A percentile compares a stretch with the other conserved stretches of the same genome.
These are phyloP conservation scores for Rhynchospora tenuis DNA, from an alignment of 176 grass and related monocot species.

Conservation along the genomic window DNA sequence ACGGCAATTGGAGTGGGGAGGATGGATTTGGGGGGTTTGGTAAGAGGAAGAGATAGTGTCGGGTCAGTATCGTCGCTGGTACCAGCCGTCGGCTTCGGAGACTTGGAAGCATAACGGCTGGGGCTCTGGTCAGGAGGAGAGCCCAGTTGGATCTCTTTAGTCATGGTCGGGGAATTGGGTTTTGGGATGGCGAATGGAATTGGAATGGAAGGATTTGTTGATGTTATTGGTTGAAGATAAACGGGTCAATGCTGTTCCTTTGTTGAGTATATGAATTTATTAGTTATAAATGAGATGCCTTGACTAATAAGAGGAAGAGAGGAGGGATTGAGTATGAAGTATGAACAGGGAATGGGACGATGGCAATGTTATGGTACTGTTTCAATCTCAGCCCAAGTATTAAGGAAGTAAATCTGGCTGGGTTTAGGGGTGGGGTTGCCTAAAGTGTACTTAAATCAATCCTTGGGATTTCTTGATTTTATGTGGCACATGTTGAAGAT, in stretches of 20 bases:
- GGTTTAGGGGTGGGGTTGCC: background rate
- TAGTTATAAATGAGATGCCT: background rate
- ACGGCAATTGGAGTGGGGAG: slow-evolving; percentile 18
- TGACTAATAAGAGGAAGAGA: background rate
- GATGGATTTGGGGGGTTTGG: slow-evolving; percentile 11
- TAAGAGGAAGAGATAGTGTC: background rate
- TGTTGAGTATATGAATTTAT: background rate
- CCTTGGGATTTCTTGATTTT: background rate
- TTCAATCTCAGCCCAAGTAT: too few relatives aligned
- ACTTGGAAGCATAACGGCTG: background rate
- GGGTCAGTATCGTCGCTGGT: background rate
- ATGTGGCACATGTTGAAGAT: background rate
- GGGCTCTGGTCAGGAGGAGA: background rate
- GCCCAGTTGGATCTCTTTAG: slow-evolving; percentile 8
- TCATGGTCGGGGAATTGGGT: background rate
- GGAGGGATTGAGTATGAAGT: background rate
- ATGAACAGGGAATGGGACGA: background rate
- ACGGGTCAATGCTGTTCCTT: background rate
- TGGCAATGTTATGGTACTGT: too few relatives aligned
- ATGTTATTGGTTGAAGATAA: background rate
- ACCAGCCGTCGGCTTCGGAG: background rate
- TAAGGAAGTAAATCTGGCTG: background rate
- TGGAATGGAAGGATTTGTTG: background rate
- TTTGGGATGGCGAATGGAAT: background rate
- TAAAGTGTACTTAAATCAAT: background rate